Percentiles rank a stretch among this genome's conserved stretches.
These are phyloP conservation scores for Suzukiozyma palmioleophila DNA, from an alignment of 1,139 yeast species.

Conservation along the genomic window DNA sequence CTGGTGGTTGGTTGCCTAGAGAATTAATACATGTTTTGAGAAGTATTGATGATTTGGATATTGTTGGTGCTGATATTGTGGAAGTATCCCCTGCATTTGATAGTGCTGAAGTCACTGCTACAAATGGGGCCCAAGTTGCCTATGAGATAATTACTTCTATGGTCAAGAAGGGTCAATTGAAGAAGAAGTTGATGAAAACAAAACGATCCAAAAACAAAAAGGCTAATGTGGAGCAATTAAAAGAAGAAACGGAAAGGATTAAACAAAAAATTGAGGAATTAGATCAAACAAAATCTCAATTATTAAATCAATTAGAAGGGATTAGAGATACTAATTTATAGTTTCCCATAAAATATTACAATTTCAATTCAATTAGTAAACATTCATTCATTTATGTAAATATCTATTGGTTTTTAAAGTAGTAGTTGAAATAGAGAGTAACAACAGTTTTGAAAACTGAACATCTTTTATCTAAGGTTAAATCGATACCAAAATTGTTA, in stretches of 20 bases:
- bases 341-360: not conserved
- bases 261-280: conserved; percentile 14
- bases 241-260: conserved; percentile 6
- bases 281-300: conserved; percentile 11
- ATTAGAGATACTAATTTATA: conserved; percentile 5
- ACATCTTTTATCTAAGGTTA: not conserved
- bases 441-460: not conserved
- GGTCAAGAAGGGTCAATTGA: conserved; percentile 54
- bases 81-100: conserved; percentile 77
- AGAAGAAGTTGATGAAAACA: conserved; percentile 7
- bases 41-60: conserved; percentile 49
- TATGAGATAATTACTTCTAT: conserved; percentile 66
- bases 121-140: conserved; percentile 75
- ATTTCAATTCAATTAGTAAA: no score
- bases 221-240: conserved; percentile 3
- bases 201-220: not conserved
- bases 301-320: conserved; percentile 12
- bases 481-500: not conserved
- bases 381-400: no score
- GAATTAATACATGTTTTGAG: conserved; percentile 64
- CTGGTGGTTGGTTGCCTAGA: conserved; percentile 79
- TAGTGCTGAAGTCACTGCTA: conserved; percentile 65
- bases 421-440: not conserved
- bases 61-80: conserved; percentile 77
- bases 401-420: not conserved